Conservation (phyloP, 495 filamentous ascomycete genomes). For the Rhypophila decipiens region DNA sequence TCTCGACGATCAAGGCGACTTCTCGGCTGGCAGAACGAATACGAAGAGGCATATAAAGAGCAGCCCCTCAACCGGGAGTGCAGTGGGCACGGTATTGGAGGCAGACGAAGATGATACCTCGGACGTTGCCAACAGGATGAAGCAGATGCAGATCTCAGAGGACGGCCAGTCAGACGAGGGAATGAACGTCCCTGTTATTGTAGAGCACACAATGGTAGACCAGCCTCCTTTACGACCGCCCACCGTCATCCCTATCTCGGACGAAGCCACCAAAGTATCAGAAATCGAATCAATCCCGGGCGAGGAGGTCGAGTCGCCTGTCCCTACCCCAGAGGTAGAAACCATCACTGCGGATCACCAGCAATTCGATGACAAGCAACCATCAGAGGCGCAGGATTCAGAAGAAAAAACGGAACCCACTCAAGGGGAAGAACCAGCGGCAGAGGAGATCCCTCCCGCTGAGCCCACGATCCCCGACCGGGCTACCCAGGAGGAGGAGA, state of each 20-base stretch:
- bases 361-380: no score
- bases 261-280: no score
- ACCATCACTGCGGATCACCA: no score
- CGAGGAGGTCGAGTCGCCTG: no score
- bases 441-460: no score
- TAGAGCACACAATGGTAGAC: conserved; percentile 25
- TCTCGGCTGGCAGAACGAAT: conserved; percentile 48
- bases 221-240: conserved; percentile 10
- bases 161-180: conserved; percentile 28
- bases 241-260: not conserved
- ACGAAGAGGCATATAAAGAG: conserved; percentile 67
- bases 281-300: not conserved
- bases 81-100: conserved; percentile 65
- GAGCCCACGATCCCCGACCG: no score
- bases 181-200: conserved; percentile 26
- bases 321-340: no score
- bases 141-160: conserved; percentile 31
- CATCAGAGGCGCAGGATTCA: no score
- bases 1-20: conserved; percentile 38
- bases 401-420: no score
- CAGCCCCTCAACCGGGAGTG: conserved; percentile 66
- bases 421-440: no score
- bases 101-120: conserved; percentile 57
- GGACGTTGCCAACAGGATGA: conserved; percentile 33
- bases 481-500: no score